Evolutionary conservation across 352 stramenopile species (phyloP).

Genomic region (Pythium guiyangense): DNA sequence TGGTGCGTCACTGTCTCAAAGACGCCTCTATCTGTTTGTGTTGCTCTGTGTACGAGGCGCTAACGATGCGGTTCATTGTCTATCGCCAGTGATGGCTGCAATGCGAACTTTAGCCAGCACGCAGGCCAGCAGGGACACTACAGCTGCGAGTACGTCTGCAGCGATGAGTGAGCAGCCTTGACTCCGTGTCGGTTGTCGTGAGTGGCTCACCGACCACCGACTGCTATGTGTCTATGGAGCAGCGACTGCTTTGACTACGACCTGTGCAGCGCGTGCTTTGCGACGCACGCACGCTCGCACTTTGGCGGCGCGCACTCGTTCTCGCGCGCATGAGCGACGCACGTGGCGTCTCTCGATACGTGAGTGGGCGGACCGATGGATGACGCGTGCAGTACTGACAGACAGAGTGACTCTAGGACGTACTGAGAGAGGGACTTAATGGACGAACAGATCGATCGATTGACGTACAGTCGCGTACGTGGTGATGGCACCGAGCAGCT

Average conservation of each 20-base stretch:
- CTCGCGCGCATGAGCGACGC: constrained; percentile 1
- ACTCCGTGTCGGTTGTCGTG: too few relatives aligned
- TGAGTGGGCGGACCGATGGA: neutral
- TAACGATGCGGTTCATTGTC: too few relatives aligned
- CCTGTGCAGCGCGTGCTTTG: constrained; percentile 19
- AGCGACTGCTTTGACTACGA: constrained; percentile 37
- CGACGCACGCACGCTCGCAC: constrained; percentile 4
- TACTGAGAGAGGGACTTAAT: too few relatives aligned
- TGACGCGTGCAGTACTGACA: too few relatives aligned
- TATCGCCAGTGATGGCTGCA: constrained; percentile 12
- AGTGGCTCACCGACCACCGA: too few relatives aligned
- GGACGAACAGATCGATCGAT: too few relatives aligned
- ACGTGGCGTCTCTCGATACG: neutral
- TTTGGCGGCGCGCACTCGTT: constrained; percentile 11
- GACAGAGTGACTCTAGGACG: too few relatives aligned
- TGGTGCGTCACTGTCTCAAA: constrained; percentile 1
- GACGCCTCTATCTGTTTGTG: neutral
- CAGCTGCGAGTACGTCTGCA: constrained; percentile 19
- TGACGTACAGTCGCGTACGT: too few relatives aligned
- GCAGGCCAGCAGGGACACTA: constrained; percentile 5
- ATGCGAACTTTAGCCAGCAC: neutral
- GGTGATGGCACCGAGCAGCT: too few relatives aligned
- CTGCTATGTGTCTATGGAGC: too few relatives aligned
- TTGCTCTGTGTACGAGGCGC: too few relatives aligned
- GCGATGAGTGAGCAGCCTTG: too few relatives aligned